phyloP scores from a whole-genome alignment of 2,329 filamentous ascomycete genomes.

The Bipolaris gigantea region DNA sequence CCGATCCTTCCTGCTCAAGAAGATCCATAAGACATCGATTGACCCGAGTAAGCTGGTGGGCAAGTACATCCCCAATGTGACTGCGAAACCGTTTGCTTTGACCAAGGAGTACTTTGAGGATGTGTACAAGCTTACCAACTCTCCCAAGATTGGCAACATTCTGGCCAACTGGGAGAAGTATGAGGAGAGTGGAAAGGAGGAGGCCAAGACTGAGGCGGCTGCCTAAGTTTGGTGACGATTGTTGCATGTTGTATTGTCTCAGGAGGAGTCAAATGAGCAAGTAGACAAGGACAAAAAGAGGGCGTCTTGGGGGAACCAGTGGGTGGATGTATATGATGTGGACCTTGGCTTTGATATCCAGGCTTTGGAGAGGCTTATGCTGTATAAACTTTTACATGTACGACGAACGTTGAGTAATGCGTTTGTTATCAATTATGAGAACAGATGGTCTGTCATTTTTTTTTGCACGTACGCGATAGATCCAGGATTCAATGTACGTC shows the following conservation, averaged over 20 bases:
- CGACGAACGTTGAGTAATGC: conserved; percentile 3
- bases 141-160: conserved; percentile 72
- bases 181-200: conserved; percentile 45
- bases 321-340: not conserved
- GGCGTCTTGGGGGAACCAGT: conserved; percentile 1
- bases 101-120: conserved; percentile 99
- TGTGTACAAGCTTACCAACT: conserved; percentile 91
- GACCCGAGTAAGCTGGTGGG: conserved; percentile 95
- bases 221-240: conserved; percentile 13
- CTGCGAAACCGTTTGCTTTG: conserved; percentile 89
- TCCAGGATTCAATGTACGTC: not conserved
- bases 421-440: not conserved
- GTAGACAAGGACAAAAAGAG: not conserved
- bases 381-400: not conserved
- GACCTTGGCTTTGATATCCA: conserved; percentile 9
- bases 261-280: not conserved
- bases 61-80: conserved; percentile 99
- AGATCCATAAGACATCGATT: conserved; percentile 99
- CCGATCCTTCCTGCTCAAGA: conserved; percentile 97
- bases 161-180: conserved; percentile 73
- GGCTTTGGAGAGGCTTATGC: not conserved
- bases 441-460: not conserved
- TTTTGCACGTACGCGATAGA: not conserved
- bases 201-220: conserved; percentile 25
- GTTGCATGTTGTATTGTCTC: not conserved